Conservation (phyloP, 2,329 filamentous ascomycete species). For the Helminthosporium solani region DNA sequence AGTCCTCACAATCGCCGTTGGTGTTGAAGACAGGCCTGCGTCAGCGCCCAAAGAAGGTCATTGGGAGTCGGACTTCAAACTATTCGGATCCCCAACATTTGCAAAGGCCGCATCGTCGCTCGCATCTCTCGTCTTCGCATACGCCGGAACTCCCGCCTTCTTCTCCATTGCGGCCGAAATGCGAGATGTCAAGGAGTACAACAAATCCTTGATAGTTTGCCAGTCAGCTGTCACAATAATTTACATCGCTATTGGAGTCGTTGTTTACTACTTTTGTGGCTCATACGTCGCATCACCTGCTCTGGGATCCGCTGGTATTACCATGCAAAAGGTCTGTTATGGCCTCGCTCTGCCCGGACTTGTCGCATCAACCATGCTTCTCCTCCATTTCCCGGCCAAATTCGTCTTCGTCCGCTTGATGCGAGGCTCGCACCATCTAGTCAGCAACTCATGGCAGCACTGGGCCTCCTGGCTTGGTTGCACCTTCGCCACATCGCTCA, state of each 20-base stretch:
- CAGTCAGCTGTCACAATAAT: conserved; percentile 60
- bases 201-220: conserved; percentile 57
- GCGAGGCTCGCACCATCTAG: conserved; percentile 65
- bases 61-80: conserved; percentile 23
- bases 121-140: conserved; percentile 26
- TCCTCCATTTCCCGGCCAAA: conserved; percentile 22
- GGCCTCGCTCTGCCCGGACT: conserved; percentile 61
- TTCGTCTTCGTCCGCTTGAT: conserved; percentile 66
- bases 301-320: conserved; percentile 59
- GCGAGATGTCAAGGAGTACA: conserved; percentile 60
- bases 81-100: conserved; percentile 17
- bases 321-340: conserved; percentile 65
- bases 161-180: conserved; percentile 68
- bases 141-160: conserved; percentile 63
- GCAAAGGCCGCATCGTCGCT: conserved; percentile 22
- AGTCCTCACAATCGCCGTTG: conserved; percentile 27
- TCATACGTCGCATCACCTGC: conserved; percentile 64
- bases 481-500: conserved; percentile 17
- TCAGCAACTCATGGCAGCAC: conserved; percentile 23
- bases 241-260: conserved; percentile 65
- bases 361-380: conserved; percentile 20
- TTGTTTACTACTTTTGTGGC: conserved; percentile 69
- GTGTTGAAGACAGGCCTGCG: conserved; percentile 25
- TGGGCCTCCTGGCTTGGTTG: conserved; percentile 29
- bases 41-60: conserved; percentile 22